Percentiles rank a stretch among this genome's conserved stretches.
Evolutionary conservation across 2,329 filamentous ascomycete genomes (phyloP).

Genomic region (Plenodomus lindquistii): DNA sequence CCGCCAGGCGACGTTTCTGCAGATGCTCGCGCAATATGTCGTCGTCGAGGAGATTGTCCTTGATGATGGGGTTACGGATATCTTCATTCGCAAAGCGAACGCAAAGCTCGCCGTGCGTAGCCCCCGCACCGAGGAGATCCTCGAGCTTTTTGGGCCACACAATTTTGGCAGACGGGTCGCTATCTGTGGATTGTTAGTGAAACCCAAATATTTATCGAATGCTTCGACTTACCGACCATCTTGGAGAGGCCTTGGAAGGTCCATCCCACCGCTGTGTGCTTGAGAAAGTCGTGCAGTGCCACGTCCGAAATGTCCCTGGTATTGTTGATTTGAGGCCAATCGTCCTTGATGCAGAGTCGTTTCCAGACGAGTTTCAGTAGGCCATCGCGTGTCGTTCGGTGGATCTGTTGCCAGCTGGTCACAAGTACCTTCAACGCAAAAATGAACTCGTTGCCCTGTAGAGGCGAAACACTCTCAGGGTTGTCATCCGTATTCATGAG

Average conservation of each 20-base stretch:
- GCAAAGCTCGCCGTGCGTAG: constrained; percentile 63
- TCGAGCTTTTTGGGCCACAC: constrained; percentile 25
- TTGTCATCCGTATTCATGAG: constrained; percentile 65
- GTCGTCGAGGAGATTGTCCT: constrained; percentile 76
- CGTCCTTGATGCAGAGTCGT: constrained; percentile 78
- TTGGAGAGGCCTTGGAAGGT: constrained; percentile 68
- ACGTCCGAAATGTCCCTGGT: constrained; percentile 74
- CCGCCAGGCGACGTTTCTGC: constrained; percentile 68
- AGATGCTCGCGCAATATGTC: constrained; percentile 66
- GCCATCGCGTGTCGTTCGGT: constrained; percentile 51
- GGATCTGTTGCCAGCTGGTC: constrained; percentile 58
- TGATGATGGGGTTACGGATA: constrained; percentile 67
- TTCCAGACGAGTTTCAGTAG: constrained; percentile 77
- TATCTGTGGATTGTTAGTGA: constrained; percentile 16
- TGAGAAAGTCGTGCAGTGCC: constrained; percentile 65
- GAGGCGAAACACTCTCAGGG: constrained; percentile 45
- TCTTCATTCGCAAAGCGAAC: constrained; percentile 56
- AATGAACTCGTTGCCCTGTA: constrained; percentile 68
- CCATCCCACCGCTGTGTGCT: constrained; percentile 66
- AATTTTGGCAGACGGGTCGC: constrained; percentile 14
- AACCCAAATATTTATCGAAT: neutral
- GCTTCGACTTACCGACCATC: constrained; percentile 58
- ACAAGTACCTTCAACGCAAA: constrained; percentile 66
- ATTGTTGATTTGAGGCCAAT: constrained; percentile 81
- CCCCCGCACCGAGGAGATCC: constrained; percentile 49